Base-by-base conservation (phyloP, 306 rosid species). In the Carpinus viminea region DNA sequence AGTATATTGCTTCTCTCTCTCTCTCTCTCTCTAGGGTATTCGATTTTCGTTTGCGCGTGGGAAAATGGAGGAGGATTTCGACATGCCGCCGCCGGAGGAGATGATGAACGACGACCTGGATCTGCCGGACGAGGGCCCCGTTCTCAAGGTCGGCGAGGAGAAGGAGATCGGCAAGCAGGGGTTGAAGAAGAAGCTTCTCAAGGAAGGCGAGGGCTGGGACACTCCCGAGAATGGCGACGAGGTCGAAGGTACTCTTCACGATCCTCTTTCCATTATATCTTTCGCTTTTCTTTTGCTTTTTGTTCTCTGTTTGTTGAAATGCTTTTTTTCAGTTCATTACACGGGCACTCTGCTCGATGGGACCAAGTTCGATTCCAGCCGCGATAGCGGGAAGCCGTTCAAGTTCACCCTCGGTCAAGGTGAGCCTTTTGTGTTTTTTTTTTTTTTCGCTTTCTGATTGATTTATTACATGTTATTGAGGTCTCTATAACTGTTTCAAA, bases 371-470 rank as follows among this genome's bases (percentile, higher is more conserved):
- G 98, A 95, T 89, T 95, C 98, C 5, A 95, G 98, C 88, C 92
- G 98, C 26, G 96, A 92, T 48, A 77, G 84, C 34, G 95, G 84
- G 26, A 85, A 84, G 4, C 92, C 98, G 4, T 92, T 95, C 83
- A 90, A 80, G 85, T 95, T 95, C 80, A 91, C 97, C n/a, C 98
- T 95, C 28, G 98, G 98, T 45, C 98, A 89, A 85, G 98, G 98
- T 95, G 43, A 81, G 1, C 70, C 34, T 24, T 8, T 59, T 50
- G 31, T 16, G 75, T 24, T 24, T 0, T 24, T 24, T 24, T 24
- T 24, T 24, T 24, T 24, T 12, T 2, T 75, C 8, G 4, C 5
- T 21, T 5, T 10, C 68, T 28, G 45, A 41, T 41, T 41, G 45
- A 41, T 5, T 38, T 5, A 41, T 41, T 41, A 41, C 45, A 41